Conservation (phyloP, 345 rosid genomes). For the Viola odorata region DNA sequence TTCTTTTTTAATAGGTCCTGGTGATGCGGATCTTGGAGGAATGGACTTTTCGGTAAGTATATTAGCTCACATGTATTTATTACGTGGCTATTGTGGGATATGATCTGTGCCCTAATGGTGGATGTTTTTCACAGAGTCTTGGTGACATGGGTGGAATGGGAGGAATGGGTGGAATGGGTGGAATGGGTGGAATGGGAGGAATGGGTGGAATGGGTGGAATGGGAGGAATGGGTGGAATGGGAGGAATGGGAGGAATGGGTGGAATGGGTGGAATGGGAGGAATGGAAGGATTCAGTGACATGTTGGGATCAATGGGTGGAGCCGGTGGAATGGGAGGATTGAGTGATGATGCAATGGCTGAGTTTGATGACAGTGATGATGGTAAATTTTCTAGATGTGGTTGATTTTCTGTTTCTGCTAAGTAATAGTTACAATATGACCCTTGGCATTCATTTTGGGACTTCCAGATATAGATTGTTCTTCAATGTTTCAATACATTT, state of each 20-base stretch:
- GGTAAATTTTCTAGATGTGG: conserved; percentile 31
- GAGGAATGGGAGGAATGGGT: conserved; percentile 31
- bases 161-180: conserved; percentile 16
- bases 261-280: conserved; percentile 33
- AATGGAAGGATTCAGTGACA: conserved; percentile 32
- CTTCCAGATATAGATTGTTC: too few relatives aligned
- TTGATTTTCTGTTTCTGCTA: too few relatives aligned
- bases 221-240: conserved; percentile 30
- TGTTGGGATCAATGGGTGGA: conserved; percentile 19
- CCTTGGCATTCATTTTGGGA: too few relatives aligned
- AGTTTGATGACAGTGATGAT: conserved; percentile 80
- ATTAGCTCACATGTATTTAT: neutral
- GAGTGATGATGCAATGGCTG: conserved; percentile 49
- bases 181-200: neutral
- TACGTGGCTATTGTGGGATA: neutral
- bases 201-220: conserved; percentile 3
- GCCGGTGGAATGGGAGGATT: conserved; percentile 23
- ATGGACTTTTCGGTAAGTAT: conserved; percentile 69
- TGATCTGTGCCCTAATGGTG: conserved; percentile 1
- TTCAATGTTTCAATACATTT: too few relatives aligned
- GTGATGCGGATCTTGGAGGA: conserved; percentile 57
- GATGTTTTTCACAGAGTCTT: conserved; percentile 22
- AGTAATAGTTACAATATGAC: too few relatives aligned
- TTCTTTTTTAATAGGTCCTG: conserved; percentile 44
- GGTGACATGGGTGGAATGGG: conserved; percentile 14